Evolutionary conservation across 768 basidiomycete genomes (phyloP).

Genomic region (Pseudohyphozyma bogoriensis): DNA sequence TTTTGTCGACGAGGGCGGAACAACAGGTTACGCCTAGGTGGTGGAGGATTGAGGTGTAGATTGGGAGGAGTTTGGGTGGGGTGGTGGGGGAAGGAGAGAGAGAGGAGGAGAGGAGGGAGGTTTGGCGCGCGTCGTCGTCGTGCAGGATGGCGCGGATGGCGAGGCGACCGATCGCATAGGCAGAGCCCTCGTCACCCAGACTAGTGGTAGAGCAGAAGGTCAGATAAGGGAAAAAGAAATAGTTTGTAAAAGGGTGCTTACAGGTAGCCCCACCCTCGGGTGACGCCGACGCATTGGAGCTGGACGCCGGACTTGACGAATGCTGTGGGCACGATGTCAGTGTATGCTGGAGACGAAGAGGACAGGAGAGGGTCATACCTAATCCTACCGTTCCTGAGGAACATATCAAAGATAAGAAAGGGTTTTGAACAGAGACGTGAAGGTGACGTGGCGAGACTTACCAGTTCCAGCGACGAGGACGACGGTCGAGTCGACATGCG

Average conservation of each 20-base stretch:
- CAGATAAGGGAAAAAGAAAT: background rate
- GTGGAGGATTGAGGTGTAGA: constrained; percentile 30
- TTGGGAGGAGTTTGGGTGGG: constrained; percentile 18
- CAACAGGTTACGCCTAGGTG: constrained; percentile 32
- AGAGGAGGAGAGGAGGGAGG: constrained; percentile 19
- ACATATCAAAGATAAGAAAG: no score
- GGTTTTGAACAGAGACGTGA: background rate
- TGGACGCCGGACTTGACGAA: constrained; percentile 13
- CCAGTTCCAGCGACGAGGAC: constrained; percentile 37
- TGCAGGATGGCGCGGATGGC: constrained; percentile 32
- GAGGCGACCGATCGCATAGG: constrained; percentile 33
- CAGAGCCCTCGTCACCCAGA: constrained; percentile 37
- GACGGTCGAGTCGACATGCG: constrained; percentile 30
- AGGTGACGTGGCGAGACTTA: constrained; percentile 25
- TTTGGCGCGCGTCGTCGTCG: constrained; percentile 27
- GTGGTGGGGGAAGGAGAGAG: background rate
- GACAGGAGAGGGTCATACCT: background rate
- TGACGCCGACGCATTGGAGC: constrained; percentile 29
- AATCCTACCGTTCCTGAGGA: background rate
- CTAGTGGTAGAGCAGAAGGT: constrained; percentile 1
- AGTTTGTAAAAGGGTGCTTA: constrained; percentile 20
- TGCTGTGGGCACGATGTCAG: constrained; percentile 9
- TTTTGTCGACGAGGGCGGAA: constrained; percentile 30
- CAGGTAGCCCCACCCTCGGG: constrained; percentile 36
- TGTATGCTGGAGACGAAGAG: background rate